These are phyloP conservation scores for Microbotryum intermedium DNA, from an alignment of 1,284 basidiomycete genomes.

Conservation along the genomic window DNA sequence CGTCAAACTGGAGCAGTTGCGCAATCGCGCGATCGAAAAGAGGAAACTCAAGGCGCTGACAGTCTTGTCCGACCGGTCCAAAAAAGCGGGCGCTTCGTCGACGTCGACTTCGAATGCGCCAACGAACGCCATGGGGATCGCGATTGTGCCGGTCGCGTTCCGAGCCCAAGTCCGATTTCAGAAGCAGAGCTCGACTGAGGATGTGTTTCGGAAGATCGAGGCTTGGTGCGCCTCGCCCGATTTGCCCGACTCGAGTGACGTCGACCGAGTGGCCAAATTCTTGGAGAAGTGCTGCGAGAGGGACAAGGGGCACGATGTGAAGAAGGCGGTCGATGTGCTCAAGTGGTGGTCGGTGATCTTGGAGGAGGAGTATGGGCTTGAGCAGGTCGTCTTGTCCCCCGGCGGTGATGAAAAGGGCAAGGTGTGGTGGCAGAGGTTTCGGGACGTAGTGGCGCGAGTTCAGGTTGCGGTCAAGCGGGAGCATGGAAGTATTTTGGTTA, in stretches of 20 bases:
- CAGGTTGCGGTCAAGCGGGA: conserved; percentile 16
- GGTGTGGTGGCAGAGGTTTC: conserved; percentile 68
- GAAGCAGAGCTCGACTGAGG: conserved; percentile 54
- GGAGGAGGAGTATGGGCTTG: conserved; percentile 31
- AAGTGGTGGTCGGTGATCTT: conserved; percentile 56
- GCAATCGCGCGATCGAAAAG: background rate
- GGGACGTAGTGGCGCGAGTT: conserved; percentile 51
- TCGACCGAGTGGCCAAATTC: conserved; percentile 61
- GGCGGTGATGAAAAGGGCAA: conserved; percentile 26
- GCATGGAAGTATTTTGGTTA: conserved; percentile 4
- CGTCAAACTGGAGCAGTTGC: conserved; percentile 5
- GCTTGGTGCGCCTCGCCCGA: conserved; percentile 58
- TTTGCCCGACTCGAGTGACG: conserved; percentile 49
- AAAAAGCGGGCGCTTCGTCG: background rate
- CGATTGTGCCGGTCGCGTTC: conserved; percentile 11
- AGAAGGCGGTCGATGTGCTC: conserved; percentile 58
- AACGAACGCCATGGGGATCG: conserved; percentile 8
- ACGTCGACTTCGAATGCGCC: background rate
- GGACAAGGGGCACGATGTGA: conserved; percentile 54
- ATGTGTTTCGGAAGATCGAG: conserved; percentile 59
- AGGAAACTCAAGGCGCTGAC: background rate
- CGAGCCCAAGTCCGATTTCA: conserved; percentile 41
- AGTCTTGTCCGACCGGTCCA: background rate
- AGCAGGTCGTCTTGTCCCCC: background rate
- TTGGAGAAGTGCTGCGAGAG: conserved; percentile 51